Conservation (phyloP, 2,329 filamentous ascomycete genomes). For the Exophiala alcalophila region DNA sequence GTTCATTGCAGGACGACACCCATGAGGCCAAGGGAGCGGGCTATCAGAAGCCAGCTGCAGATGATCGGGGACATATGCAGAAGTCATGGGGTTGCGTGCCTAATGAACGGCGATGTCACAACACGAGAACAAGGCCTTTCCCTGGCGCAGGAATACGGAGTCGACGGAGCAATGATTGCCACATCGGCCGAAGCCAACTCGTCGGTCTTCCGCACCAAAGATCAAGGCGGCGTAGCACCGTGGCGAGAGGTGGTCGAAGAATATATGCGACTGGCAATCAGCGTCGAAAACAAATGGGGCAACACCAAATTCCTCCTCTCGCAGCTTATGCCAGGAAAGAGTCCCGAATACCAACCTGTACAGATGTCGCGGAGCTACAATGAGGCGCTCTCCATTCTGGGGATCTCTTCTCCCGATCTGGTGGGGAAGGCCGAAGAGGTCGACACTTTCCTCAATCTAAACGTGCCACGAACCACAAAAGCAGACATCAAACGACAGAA, state of each 20-base stretch:
- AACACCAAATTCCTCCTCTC: slow-evolving; percentile 91
- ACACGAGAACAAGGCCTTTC: slow-evolving; percentile 67
- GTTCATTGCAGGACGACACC: slow-evolving; percentile 90
- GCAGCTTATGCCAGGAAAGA: slow-evolving; percentile 81
- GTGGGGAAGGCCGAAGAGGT: slow-evolving; percentile 61
- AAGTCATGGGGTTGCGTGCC: slow-evolving; percentile 80
- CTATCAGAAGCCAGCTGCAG: slow-evolving; percentile 77
- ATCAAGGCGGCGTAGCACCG: slow-evolving; percentile 65
- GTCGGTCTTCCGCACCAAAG: slow-evolving; percentile 72
- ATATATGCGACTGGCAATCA: slow-evolving; percentile 70
- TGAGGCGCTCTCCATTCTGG: slow-evolving; percentile 64
- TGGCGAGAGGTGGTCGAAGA: slow-evolving; percentile 76
- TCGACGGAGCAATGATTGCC: slow-evolving; percentile 96
- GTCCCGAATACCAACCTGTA: slow-evolving; percentile 60
- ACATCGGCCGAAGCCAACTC: slow-evolving; percentile 88
- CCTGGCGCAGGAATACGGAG: slow-evolving; percentile 74
- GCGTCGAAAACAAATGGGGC: slow-evolving; percentile 78
- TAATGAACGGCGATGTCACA: slow-evolving; percentile 93
- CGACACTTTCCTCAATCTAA: slow-evolving; percentile 63
- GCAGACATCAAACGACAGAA: slow-evolving; percentile 29
- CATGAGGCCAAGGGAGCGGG: slow-evolving; percentile 86
- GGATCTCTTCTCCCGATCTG: slow-evolving; percentile 56
- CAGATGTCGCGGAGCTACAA: slow-evolving; percentile 67
- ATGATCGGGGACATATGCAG: slow-evolving; percentile 81
- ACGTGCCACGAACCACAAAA: slow-evolving; percentile 39